These are phyloP conservation scores for Yueomyces sp. DNA, from an alignment of 805 yeast genomes.

Conservation along the genomic window DNA sequence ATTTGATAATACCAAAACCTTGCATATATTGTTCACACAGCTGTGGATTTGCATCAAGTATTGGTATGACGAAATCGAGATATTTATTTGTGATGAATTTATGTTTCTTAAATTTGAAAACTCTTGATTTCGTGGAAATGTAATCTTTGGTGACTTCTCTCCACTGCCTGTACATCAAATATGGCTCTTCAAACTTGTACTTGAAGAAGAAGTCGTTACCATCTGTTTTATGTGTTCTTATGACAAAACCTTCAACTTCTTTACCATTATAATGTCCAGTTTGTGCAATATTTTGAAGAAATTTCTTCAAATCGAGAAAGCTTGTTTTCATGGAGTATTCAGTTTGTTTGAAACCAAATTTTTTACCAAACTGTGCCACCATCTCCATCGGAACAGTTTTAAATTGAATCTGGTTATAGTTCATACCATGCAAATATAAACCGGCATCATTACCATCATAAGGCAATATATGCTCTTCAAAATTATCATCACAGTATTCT, in stretches of 20 bases:
- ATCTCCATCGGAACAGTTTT: constrained; percentile 46
- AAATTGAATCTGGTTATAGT: constrained; percentile 51
- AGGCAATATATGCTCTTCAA: constrained; percentile 86
- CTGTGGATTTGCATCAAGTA: constrained; percentile 37
- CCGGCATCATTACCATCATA: constrained; percentile 62
- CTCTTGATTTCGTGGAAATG: constrained; percentile 25
- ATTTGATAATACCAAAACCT: constrained; percentile 61
- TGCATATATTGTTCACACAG: constrained; percentile 32
- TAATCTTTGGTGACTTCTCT: constrained; percentile 69
- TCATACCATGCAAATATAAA: constrained; percentile 80
- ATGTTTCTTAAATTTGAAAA: constrained; percentile 36
- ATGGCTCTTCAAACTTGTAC: constrained; percentile 91
- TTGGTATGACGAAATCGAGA: constrained; percentile 47
- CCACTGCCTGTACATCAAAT: constrained; percentile 77
- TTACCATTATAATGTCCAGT: constrained; percentile 58
- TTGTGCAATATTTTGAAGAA: constrained; percentile 41
- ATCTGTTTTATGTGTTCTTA: constrained; percentile 39
- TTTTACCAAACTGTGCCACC: constrained; percentile 46
- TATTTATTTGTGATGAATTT: constrained; percentile 52
- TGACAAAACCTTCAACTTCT: constrained; percentile 89
- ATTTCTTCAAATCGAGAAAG: constrained; percentile 31
- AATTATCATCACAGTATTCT: constrained; percentile 81
- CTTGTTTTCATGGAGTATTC: constrained; percentile 30
- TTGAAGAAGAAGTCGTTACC: constrained; percentile 63
- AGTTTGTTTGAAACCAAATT: constrained; percentile 60